phyloP scores from a whole-genome alignment of 2,329 filamentous ascomycete genomes.

The Talaromyces amestolkiae region DNA sequence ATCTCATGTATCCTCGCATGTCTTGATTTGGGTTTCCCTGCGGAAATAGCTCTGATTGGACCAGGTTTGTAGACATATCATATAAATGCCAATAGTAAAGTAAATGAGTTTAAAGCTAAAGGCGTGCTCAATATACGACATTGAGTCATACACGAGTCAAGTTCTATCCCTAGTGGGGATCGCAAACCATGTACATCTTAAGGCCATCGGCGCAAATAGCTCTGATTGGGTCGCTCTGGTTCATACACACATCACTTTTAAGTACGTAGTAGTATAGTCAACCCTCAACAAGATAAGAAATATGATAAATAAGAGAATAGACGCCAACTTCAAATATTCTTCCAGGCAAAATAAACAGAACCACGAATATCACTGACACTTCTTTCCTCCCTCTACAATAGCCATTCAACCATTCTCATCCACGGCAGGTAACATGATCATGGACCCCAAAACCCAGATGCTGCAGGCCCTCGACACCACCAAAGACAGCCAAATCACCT shows the following conservation, averaged over 20 bases:
- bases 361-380: too few species aligned
- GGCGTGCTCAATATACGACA: not conserved
- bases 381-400: not conserved
- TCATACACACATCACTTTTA: not conserved
- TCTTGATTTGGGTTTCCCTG: too few species aligned
- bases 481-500: not conserved
- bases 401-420: not conserved
- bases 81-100: too few species aligned
- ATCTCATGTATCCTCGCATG: too few species aligned
- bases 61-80: too few species aligned
- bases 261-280: not conserved
- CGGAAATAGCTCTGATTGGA: too few species aligned
- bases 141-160: not conserved
- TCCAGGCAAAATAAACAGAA: not conserved
- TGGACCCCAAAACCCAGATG: not conserved
- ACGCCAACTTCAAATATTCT: not conserved
- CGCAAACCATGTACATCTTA: not conserved
- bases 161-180: not conserved
- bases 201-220: not conserved
- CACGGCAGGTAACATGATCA: not conserved
- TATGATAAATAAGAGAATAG: not conserved
- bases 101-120: not conserved
- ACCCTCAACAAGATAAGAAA: not conserved
- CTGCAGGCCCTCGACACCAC: not conserved
- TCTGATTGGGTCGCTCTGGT: not conserved